Conservation (phyloP, 768 basidiomycete species). For the Kwoniella sp. region DNA sequence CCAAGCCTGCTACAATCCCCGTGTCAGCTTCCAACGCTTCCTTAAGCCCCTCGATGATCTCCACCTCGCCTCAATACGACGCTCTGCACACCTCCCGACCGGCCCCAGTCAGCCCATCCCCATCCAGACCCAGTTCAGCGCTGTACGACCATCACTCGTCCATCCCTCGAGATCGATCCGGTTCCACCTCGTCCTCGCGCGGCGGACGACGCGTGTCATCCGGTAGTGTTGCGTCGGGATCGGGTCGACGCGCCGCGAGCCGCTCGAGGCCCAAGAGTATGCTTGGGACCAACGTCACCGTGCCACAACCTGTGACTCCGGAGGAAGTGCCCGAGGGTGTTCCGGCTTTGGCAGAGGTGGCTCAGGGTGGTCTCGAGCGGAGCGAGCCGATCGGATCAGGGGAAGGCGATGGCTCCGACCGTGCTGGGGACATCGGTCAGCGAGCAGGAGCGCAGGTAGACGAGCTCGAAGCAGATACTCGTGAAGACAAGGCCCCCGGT, state of each 20-base stretch:
- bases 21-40: too few relatives aligned
- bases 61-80: too few relatives aligned
- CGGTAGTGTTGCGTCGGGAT: neutral
- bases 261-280: conserved; percentile 9
- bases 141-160: conserved; percentile 3
- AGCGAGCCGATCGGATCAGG: too few relatives aligned
- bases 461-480: neutral
- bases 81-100: conserved; percentile 32
- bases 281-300: conserved; percentile 8
- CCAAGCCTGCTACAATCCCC: too few relatives aligned
- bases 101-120: conserved; percentile 36
- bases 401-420: too few relatives aligned
- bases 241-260: neutral
- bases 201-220: neutral
- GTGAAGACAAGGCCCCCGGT: neutral
- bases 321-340: neutral
- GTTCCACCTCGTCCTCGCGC: conserved; percentile 7
- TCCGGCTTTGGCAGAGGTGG: neutral
- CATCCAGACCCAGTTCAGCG: conserved; percentile 17
- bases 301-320: conserved; percentile 1
- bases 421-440: too few relatives aligned
- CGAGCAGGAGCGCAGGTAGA: too few relatives aligned
- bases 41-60: too few relatives aligned
- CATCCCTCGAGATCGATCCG: conserved; percentile 3
- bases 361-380: neutral